A percentile compares a stretch with the other conserved stretches of the same genome.
phyloP scores from a whole-genome alignment of 192 early-diverging fungal species.

The Rhizophagus sp. region DNA sequence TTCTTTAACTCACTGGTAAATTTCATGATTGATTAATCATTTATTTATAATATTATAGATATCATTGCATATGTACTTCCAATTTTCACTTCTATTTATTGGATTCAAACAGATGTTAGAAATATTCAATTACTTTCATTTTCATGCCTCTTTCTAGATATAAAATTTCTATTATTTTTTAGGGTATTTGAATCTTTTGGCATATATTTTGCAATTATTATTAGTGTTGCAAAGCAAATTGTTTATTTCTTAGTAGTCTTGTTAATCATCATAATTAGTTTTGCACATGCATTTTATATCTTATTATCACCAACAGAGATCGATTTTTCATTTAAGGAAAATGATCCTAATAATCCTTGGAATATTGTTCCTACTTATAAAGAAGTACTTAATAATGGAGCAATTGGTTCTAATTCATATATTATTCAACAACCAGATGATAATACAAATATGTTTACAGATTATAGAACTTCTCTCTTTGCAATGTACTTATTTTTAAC shows the following conservation, averaged over 20 bases:
- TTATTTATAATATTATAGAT: neutral
- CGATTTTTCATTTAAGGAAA: neutral
- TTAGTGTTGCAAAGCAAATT: neutral
- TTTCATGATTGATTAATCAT: neutral
- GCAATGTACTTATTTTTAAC: neutral
- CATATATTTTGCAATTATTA: slow-evolving; percentile 3
- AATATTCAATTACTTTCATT: neutral
- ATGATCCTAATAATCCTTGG: neutral
- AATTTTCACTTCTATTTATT: neutral
- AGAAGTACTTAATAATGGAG: neutral
- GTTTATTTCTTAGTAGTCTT: neutral
- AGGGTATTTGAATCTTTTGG: neutral
- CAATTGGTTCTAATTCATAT: neutral
- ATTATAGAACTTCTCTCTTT: neutral
- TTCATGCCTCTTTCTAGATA: slow-evolving; percentile 6
- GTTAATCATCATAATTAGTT: neutral
- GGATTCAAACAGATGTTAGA: neutral
- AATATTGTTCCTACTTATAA: neutral
- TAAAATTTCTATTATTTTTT: slow-evolving; percentile 5
- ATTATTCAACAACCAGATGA: neutral
- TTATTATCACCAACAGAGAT: neutral
- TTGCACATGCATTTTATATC: slow-evolving; percentile 5
- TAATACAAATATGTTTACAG: neutral
- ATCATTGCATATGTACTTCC: neutral
- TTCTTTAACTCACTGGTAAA: too few relatives aligned